Evolutionary conservation across 1,139 yeast species (phyloP), one percentile per base, ranked within the genome.

Genomic region (Debaryomyces sp.): DNA sequence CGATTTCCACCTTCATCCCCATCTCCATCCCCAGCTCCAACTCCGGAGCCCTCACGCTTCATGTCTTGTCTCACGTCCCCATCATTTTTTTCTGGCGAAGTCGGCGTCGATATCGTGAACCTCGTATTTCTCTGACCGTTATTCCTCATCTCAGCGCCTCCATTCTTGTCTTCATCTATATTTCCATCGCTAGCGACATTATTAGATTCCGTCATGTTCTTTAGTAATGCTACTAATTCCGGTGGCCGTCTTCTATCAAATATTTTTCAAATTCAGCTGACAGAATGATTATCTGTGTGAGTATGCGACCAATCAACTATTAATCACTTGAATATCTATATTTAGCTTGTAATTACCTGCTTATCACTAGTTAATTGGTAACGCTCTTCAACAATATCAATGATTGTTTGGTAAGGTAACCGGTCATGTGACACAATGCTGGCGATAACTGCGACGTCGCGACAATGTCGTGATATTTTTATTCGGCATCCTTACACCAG

Each of bases 61-160:
- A 21, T 27, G 9, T n/a, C 38, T 15, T 38, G 26, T 35, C 8
- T 24, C 35, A 12, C 15, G 22, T 30, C 41, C 12, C 6, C 37
- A n/a, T 13, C 36, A 8, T 23, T 18, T 23, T 38, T 38, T 13
- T 6, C 39, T 18, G 43, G 43, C 36, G 47, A 39, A 5, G 22
- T n/a, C 2, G 46, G 41, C 18, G 42, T 13, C 27, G 43, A 39
- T 13, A 44, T 37, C 33, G 44, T 44, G 30, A 44, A 44, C 17
- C 18, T 39, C 15, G 43, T 44, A 9, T 13, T 13, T 12, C 34
- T 13, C 22, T 29, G 21, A 12, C 26, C 46, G 30, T 13, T 21
- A 24, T 40, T 39, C 37, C 23, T 27, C 32, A 22, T n/a, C 15
- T 34, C 39, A 18, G 33, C 29, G 13, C 22, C 40, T 23, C 32